Conservation (phyloP, 441 rosid species). For the Syzygium malaccense region DNA sequence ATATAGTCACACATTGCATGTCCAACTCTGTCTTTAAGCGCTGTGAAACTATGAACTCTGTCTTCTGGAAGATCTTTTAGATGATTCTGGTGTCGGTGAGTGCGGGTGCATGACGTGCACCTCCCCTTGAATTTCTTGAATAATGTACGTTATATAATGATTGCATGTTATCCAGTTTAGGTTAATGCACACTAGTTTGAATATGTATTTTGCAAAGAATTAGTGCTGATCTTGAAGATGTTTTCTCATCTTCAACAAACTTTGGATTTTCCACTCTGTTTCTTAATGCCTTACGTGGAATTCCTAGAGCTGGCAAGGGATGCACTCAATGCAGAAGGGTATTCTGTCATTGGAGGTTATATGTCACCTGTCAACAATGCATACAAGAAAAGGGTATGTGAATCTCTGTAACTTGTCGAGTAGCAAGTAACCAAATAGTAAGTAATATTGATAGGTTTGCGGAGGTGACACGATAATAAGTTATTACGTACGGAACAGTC, state of each 20-base stretch:
- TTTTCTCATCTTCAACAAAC: background rate
- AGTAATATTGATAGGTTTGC: background rate
- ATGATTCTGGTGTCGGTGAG: background rate
- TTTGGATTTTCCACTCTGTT: background rate
- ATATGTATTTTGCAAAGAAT: background rate
- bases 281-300: constrained; percentile 2
- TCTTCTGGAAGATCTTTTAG: background rate
- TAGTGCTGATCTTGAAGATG: background rate
- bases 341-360: constrained; percentile 77
- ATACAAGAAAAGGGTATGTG: constrained; percentile 61
- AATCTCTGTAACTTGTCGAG: background rate
- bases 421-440: background rate
- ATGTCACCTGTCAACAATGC: constrained; percentile 92
- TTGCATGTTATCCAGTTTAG: background rate
- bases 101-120: background rate
- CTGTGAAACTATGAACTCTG: background rate
- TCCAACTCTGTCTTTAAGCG: background rate
- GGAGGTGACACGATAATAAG: background rate
- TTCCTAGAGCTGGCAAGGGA: constrained; percentile 79
- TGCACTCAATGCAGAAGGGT: constrained; percentile 54
- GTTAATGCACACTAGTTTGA: background rate
- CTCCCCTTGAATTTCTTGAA: background rate
- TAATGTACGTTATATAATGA: background rate
- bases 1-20: background rate
- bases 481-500: background rate